phyloP scores from a whole-genome alignment of 1,284 basidiomycete species.

The Pterula multifida region DNA sequence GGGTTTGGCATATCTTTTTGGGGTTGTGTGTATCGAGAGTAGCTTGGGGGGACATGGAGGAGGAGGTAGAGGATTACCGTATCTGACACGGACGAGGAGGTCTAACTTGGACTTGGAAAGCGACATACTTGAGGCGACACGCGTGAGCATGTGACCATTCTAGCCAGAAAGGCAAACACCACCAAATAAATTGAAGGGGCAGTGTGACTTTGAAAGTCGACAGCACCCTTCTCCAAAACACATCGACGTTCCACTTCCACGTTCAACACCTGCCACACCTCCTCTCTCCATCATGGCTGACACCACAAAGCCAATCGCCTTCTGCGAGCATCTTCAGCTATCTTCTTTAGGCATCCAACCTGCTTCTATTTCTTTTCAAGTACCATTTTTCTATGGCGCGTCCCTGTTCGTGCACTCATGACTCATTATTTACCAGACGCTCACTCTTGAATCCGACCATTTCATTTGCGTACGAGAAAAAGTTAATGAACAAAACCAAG shows the following conservation, averaged over 20 bases:
- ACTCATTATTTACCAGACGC: slow-evolving; percentile 34
- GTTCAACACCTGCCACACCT: neutral
- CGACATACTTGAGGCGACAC: neutral
- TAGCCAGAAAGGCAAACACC: neutral
- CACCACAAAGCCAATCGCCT: slow-evolving; percentile 62
- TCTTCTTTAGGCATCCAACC: slow-evolving; percentile 95
- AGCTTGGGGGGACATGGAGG: slow-evolving; percentile 94
- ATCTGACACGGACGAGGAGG: slow-evolving; percentile 83
- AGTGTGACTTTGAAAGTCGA: neutral
- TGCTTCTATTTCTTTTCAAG: slow-evolving; percentile 95
- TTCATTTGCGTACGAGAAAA: slow-evolving; percentile 93
- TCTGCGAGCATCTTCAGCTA: slow-evolving; percentile 85
- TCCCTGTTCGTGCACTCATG: slow-evolving; percentile 15
- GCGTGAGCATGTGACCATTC: neutral
- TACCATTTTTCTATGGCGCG: slow-evolving; percentile 24
- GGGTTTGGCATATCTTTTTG: slow-evolving; percentile 74
- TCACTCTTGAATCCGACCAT: slow-evolving; percentile 94
- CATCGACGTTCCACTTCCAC: neutral
- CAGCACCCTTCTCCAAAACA: neutral
- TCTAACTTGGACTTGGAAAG: slow-evolving; percentile 49
- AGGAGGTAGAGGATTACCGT: slow-evolving; percentile 83
- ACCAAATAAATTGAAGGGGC: neutral
- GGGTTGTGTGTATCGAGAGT: slow-evolving; percentile 77
- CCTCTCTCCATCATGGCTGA: slow-evolving; percentile 22
- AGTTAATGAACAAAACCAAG: slow-evolving; percentile 86